A percentile compares a stretch with the other conserved stretches of the same genome.
These are phyloP conservation scores for Byssochlamys sp. DNA, from an alignment of 2,329 filamentous ascomycete species.

Conservation along the genomic window DNA sequence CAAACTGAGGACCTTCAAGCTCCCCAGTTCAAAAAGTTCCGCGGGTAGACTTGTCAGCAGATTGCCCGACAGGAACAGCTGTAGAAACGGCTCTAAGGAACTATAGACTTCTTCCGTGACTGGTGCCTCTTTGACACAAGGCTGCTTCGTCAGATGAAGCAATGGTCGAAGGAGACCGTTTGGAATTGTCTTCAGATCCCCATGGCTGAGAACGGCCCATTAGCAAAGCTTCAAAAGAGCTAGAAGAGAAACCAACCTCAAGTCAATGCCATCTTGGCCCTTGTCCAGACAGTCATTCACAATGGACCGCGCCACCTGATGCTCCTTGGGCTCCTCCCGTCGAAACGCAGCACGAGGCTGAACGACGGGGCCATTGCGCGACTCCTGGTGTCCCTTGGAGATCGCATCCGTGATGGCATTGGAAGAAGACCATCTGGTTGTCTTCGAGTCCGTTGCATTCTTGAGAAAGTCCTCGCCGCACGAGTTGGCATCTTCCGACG, in stretches of 20 bases:
- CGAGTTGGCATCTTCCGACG: slow-evolving; percentile 24
- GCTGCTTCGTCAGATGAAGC: slow-evolving; percentile 32
- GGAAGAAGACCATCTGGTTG: neutral
- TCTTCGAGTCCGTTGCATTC: slow-evolving; percentile 12
- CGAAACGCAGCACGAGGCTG: slow-evolving; percentile 10
- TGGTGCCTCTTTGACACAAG: slow-evolving; percentile 22
- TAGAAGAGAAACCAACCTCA: slow-evolving; percentile 28
- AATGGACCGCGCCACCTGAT: slow-evolving; percentile 26
- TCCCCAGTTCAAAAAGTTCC: slow-evolving; percentile 34
- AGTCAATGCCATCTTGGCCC: slow-evolving; percentile 35
- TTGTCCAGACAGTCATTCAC: slow-evolving; percentile 35
- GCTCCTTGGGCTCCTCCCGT: slow-evolving; percentile 25
- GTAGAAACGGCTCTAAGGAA: slow-evolving; percentile 33
- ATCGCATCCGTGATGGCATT: neutral
- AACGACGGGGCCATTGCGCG: slow-evolving; percentile 3
- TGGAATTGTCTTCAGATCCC: slow-evolving; percentile 22
- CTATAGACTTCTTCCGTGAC: slow-evolving; percentile 28
- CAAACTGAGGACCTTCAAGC: slow-evolving; percentile 36
- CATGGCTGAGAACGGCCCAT: slow-evolving; percentile 15
- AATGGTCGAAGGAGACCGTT: slow-evolving; percentile 26
- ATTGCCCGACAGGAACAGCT: slow-evolving; percentile 37
- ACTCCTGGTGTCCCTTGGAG: slow-evolving; percentile 1
- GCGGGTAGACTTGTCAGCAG: slow-evolving; percentile 25
- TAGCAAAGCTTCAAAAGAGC: neutral
- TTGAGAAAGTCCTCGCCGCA: slow-evolving; percentile 32